A percentile compares a stretch with the other conserved stretches of the same genome.
phyloP scores from a whole-genome alignment of 768 basidiomycete species.

The Solioccasus polychromus region DNA sequence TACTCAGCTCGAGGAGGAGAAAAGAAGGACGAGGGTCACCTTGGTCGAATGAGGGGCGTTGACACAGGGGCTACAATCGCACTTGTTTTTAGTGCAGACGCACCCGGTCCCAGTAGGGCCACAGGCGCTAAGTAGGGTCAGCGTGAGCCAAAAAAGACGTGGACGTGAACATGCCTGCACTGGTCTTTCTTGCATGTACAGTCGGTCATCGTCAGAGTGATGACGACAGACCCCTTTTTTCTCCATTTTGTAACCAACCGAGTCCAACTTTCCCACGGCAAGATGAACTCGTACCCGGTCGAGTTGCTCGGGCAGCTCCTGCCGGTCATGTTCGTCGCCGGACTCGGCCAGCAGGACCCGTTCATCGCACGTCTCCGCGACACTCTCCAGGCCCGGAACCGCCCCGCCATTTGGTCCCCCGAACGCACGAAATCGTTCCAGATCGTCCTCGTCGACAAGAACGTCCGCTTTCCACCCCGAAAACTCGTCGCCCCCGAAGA shows the following conservation, averaged over 20 bases:
- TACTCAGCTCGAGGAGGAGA: not conserved
- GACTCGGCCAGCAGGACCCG: conserved; percentile 58
- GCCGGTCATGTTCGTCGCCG: conserved; percentile 94
- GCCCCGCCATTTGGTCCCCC: conserved; percentile 68
- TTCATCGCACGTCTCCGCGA: conserved; percentile 69
- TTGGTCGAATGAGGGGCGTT: conserved; percentile 29
- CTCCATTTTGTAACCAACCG: too few species aligned
- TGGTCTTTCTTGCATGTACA: conserved; percentile 27
- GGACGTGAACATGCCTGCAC: conserved; percentile 24
- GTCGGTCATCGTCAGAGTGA: conserved; percentile 17
- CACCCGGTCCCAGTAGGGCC: conserved; percentile 32
- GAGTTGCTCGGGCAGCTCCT: conserved; percentile 87
- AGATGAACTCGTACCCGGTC: conserved; percentile 90
- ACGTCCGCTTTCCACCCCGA: conserved; percentile 82
- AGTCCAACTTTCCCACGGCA: not conserved
- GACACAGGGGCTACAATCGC: conserved; percentile 28
- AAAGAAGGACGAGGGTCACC: conserved; percentile 1
- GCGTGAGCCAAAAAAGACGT: not conserved
- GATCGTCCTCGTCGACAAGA: conserved; percentile 79
- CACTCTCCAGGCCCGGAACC: conserved; percentile 59
- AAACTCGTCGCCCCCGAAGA: conserved; percentile 65
- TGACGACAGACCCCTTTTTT: too few species aligned
- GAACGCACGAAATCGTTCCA: conserved; percentile 76
- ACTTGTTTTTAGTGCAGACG: conserved; percentile 28
- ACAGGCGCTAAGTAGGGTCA: conserved; percentile 24